Evolutionary conservation across 202 grass and related monocot species (phyloP), one percentile per base, ranked within the genome.

Genomic region (Digitaria exilis): DNA sequence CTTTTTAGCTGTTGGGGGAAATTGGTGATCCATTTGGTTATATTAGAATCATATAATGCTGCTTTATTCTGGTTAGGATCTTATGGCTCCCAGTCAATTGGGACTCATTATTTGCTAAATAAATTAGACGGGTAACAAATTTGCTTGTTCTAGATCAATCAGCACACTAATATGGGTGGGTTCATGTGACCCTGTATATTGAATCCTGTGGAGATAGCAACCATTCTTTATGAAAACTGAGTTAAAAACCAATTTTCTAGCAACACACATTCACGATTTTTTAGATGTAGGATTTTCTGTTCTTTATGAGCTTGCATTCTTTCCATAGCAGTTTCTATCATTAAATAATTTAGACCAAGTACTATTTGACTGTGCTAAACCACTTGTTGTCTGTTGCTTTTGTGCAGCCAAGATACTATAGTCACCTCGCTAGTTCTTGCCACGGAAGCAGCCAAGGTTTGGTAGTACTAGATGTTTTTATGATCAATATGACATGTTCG

Each of bases 371-470:
- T 73, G 68, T 85, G n/a, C 41, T 85, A 46, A 87, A 74, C 49
- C 48, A 4, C n/a, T 62, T 84, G 42, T 73, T 69, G 15, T 76
- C 46, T 82, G 50, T 25, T 84, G 11, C 28, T 39, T 39, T 39
- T 39, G 9, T 91, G 81, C 91, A 98, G 96, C 69, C 86, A 69
- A 87, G 92, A 87, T 80, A 93, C 94, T 73, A 96, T 98, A 85
- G 96, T 98, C 28, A 98, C 96, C 77, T 89, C 96, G 69, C 81
- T 91, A 41, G 96, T 98, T 73, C 89, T 98, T 76, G 57, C 93
- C 76, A 94, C 90, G 73, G 96, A 98, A 87, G 48, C 81, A 55
- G 88, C 84, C 62, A 98, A 98, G 96, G 96, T 96, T 46, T 84
- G 31, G 34, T 49, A 43, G 21, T 81, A n/a, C n/a, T 39, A 67